phyloP scores from a whole-genome alignment of 2,329 filamentous ascomycete species.

The Arthrobotrys sphaeroides region DNA sequence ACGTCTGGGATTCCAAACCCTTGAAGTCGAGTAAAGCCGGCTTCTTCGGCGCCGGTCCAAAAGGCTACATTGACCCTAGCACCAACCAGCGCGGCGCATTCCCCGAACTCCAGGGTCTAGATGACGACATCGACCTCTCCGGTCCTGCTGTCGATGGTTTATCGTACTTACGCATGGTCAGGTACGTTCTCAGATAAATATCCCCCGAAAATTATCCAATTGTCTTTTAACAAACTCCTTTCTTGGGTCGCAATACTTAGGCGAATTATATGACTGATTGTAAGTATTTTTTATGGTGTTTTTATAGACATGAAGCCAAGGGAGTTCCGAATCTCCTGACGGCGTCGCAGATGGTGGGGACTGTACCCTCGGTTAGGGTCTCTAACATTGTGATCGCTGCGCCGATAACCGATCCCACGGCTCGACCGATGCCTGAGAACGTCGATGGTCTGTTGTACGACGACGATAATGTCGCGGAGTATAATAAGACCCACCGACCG shows the following conservation, averaged over 20 bases:
- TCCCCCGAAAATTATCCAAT: conserved; percentile 13
- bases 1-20: conserved; percentile 46
- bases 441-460: conserved; percentile 40
- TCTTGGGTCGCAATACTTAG: conserved; percentile 13
- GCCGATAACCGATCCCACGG: conserved; percentile 5
- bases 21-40: conserved; percentile 36
- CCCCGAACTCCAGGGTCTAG: conserved; percentile 54
- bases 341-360: conserved; percentile 42
- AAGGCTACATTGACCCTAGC: conserved; percentile 56
- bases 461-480: conserved; percentile 43
- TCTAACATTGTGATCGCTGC: conserved; percentile 39
- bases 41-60: conserved; percentile 40
- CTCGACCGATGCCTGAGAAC: conserved; percentile 13
- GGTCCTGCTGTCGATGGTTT: conserved; percentile 56
- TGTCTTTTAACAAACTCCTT: conserved; percentile 22
- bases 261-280: conserved; percentile 46
- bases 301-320: conserved; percentile 57
- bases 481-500: background rate
- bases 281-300: conserved; percentile 49
- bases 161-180: conserved; percentile 58
- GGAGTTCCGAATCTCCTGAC: conserved; percentile 56
- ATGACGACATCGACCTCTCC: conserved; percentile 55
- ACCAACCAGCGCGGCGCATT: conserved; percentile 58
- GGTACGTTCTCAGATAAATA: conserved; percentile 52
- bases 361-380: background rate